A percentile compares a stretch with the other conserved stretches of the same genome.
phyloP scores from a whole-genome alignment of 768 basidiomycete species.

The Mycena albidolilacea region DNA sequence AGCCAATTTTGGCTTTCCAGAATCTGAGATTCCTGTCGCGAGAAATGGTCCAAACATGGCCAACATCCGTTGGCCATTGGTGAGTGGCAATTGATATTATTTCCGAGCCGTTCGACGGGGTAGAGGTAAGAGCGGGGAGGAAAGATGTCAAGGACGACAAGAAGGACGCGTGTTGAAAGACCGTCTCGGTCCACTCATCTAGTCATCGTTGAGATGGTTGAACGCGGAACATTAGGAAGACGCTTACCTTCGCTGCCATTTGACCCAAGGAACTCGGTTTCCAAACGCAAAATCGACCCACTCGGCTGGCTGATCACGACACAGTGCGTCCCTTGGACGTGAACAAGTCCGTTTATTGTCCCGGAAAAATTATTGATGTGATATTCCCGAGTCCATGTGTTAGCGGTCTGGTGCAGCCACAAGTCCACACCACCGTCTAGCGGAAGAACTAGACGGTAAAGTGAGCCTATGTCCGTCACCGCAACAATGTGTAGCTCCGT shows the following conservation, averaged over 20 bases:
- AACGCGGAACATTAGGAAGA: constrained; percentile 33
- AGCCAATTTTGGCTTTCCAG: constrained; percentile 86
- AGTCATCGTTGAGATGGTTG: constrained; percentile 37
- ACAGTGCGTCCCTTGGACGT: constrained; percentile 77
- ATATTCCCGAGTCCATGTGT: constrained; percentile 79
- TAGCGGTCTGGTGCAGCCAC: constrained; percentile 69
- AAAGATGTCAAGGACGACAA: constrained; percentile 78
- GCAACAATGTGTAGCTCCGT: constrained; percentile 79
- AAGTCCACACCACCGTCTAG: constrained; percentile 64
- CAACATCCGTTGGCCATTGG: constrained; percentile 83
- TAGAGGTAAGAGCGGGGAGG: constrained; percentile 66
- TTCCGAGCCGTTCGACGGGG: constrained; percentile 65
- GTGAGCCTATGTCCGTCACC: constrained; percentile 75
- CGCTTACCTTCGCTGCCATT: constrained; percentile 72
- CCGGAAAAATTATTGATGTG: constrained; percentile 69
- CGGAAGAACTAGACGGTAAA: constrained; percentile 82
- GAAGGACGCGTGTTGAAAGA: constrained; percentile 77
- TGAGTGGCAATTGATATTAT: constrained; percentile 81
- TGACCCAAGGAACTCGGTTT: constrained; percentile 71
- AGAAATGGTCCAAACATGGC: constrained; percentile 87
- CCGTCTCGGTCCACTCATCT: constrained; percentile 83
- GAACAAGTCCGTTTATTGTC: constrained; percentile 63
- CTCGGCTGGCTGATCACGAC: constrained; percentile 74
- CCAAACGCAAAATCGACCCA: constrained; percentile 79
- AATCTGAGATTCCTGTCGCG: constrained; percentile 87